Evolutionary conservation across 176 grass and related monocot genomes (phyloP).

Genomic region (Musa schizocarpa): DNA sequence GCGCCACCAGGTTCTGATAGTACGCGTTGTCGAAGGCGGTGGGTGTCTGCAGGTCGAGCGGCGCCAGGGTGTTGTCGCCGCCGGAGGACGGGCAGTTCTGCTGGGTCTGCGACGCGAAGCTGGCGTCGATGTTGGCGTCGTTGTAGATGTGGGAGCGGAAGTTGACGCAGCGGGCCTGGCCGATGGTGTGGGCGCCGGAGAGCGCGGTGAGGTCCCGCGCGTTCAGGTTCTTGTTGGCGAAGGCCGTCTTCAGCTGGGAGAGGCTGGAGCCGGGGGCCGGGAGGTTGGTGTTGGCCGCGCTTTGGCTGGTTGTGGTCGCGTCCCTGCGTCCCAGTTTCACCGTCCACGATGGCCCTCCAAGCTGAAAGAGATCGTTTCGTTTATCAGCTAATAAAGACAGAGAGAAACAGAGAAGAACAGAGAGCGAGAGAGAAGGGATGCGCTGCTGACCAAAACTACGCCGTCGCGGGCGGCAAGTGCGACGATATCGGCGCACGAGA

Average conservation of each 20-base stretch:
- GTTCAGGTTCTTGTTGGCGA: neutral
- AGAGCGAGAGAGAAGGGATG: no score
- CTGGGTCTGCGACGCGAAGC: neutral
- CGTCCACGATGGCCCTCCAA: neutral
- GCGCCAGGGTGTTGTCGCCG: neutral
- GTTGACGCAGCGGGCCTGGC: neutral
- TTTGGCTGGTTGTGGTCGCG: neutral
- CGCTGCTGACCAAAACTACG: slow-evolving; percentile 6
- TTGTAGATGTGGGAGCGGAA: slow-evolving; percentile 6
- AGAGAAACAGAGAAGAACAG: no score
- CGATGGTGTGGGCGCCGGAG: slow-evolving; percentile 1
- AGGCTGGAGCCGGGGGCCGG: neutral
- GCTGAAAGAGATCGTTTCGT: neutral
- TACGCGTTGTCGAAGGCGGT: neutral
- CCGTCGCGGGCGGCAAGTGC: no score
- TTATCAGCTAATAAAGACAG: no score
- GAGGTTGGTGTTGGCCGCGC: neutral
- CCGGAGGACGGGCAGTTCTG: neutral
- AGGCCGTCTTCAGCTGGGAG: neutral
- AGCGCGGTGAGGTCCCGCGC: neutral
- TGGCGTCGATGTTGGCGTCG: neutral
- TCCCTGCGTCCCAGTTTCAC: neutral
- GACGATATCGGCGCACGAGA: no score
- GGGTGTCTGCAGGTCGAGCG: neutral
- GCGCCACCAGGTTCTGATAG: slow-evolving; percentile 2